phyloP scores from a whole-genome alignment of 2,329 filamentous ascomycete species.

The Fusarium sp. region DNA sequence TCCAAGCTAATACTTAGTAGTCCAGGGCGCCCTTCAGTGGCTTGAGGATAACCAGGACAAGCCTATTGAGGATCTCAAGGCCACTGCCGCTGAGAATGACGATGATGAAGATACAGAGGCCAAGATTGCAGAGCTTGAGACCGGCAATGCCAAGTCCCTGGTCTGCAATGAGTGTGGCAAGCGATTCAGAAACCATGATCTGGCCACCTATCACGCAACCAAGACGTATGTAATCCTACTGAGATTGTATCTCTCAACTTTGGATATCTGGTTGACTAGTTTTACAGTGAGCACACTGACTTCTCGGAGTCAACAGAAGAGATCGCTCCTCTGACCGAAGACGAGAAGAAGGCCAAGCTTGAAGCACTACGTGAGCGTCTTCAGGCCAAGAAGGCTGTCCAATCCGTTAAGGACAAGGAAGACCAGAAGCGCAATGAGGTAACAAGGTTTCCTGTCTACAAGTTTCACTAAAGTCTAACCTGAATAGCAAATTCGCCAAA shows the following conservation, averaged over 20 bases:
- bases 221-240: slow-evolving; percentile 73
- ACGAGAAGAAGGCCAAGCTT: slow-evolving; percentile 87
- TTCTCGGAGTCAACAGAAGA: slow-evolving; percentile 96
- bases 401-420: slow-evolving; percentile 80
- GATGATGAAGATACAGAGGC: slow-evolving; percentile 64
- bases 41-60: slow-evolving; percentile 93
- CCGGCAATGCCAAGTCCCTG: slow-evolving; percentile 82
- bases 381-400: slow-evolving; percentile 76
- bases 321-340: slow-evolving; percentile 89
- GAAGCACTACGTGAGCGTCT: slow-evolving; percentile 80
- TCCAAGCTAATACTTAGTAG: slow-evolving; percentile 59
- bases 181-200: slow-evolving; percentile 83
- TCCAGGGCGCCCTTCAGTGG: slow-evolving; percentile 94
- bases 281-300: slow-evolving; percentile 81
- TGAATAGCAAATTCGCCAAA: slow-evolving; percentile 76
- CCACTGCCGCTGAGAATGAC: slow-evolving; percentile 57
- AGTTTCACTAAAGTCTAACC: not conserved
- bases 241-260: not conserved
- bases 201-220: slow-evolving; percentile 90
- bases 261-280: not conserved
- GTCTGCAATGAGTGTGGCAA: slow-evolving; percentile 97
- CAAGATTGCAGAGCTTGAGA: slow-evolving; percentile 75
- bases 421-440: slow-evolving; percentile 90
- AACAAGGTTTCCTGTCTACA: slow-evolving; percentile 21
- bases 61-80: slow-evolving; percentile 82